Conservation (phyloP, 495 filamentous ascomycete genomes). For the Neurospora sp. region DNA sequence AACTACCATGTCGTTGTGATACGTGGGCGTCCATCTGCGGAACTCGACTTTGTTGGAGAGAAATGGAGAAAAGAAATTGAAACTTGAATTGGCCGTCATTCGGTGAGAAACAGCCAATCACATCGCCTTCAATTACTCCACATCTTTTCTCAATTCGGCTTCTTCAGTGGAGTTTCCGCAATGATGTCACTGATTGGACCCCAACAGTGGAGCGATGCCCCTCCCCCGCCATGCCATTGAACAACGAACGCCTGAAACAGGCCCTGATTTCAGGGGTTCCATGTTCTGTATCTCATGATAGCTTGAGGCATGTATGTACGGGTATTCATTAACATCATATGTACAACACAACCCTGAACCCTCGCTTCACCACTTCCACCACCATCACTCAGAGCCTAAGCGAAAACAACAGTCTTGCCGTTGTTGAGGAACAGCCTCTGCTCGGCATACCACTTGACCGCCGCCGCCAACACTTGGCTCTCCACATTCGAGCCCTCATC, state of each 20-base stretch:
- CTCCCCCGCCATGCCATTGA: not conserved
- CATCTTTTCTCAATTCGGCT: not conserved
- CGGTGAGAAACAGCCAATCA: not conserved
- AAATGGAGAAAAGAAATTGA: not conserved
- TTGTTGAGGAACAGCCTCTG: constrained; percentile 61
- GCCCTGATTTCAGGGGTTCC: not conserved
- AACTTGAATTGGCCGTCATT: not conserved
- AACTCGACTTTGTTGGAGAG: not conserved
- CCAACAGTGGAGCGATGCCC: not conserved
- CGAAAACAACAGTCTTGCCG: constrained; percentile 65
- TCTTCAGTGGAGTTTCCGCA: not conserved
- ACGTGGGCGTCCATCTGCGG: not conserved
- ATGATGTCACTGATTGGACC: not conserved
- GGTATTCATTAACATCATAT: not conserved
- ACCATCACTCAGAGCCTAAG: not conserved
- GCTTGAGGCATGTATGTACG: not conserved
- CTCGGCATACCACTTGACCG: constrained; percentile 66
- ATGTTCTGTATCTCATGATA: not conserved
- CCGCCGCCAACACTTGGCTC: constrained; percentile 60
- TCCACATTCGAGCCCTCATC: constrained; percentile 67
- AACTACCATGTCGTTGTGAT: not conserved
- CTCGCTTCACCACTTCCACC: not conserved
- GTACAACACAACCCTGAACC: not conserved
- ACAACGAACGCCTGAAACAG: not conserved
- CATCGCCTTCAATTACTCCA: not conserved